These are phyloP conservation scores for Gossypium gossypioides DNA, from an alignment of 441 rosid genomes.

Conservation along the genomic window DNA sequence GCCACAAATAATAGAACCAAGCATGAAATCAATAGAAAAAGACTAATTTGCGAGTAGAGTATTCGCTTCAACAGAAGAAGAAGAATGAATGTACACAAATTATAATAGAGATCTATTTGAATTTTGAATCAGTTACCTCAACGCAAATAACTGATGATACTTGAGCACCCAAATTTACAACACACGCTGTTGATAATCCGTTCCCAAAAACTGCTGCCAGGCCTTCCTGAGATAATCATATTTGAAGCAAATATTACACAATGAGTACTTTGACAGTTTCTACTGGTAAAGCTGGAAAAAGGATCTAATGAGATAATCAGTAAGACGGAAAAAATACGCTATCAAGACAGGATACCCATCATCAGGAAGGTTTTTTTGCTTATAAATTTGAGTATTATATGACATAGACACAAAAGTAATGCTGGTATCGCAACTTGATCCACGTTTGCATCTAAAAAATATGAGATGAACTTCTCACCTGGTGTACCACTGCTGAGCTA, in stretches of 20 bases:
- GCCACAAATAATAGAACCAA: conserved; percentile 1
- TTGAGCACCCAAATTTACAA: conserved; percentile 90
- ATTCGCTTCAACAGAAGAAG: neutral
- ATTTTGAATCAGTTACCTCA: conserved; percentile 46
- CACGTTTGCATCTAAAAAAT: neutral
- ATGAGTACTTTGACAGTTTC: neutral
- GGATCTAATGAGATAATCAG: conserved; percentile 6
- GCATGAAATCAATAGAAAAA: neutral
- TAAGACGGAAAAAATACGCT: neutral
- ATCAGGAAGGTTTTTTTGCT: neutral
- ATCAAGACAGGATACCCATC: neutral
- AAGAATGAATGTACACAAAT: neutral
- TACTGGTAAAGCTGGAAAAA: conserved; percentile 5
- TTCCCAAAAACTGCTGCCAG: conserved; percentile 92
- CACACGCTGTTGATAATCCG: conserved; percentile 81
- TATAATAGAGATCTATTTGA: neutral
- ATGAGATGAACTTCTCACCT: conserved; percentile 33
- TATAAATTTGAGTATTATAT: neutral
- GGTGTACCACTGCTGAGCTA: conserved; percentile 87
- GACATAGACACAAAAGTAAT: neutral
- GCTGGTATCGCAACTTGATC: neutral
- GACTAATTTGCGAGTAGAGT: neutral
- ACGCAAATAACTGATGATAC: conserved; percentile 74
- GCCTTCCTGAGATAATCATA: conserved; percentile 56
- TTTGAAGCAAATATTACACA: conserved; percentile 1